Base-by-base conservation (phyloP, 306 rosid species). In the Corylus heterophylla region DNA sequence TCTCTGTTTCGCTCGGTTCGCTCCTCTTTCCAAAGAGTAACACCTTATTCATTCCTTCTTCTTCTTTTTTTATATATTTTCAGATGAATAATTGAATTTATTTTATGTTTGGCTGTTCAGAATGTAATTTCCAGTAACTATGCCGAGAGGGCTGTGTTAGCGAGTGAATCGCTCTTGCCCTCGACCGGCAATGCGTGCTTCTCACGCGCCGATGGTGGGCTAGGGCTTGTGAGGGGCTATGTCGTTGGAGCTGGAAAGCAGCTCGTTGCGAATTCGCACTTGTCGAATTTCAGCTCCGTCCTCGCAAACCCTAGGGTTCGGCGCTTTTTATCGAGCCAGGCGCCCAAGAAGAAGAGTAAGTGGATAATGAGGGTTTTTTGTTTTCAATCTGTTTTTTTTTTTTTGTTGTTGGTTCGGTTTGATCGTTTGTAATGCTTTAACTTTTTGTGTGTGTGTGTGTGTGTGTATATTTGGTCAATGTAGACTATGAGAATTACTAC, bases 401-500 rank as follows among this genome's bases (percentile, higher is more conserved):
- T 4, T 5, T 31, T 25, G 27, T 20, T 47, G 3, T 18, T 22
- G 25, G 25, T 22, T 22, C 25, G 25, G 64, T 12, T 13, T 25
- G 20, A 16, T 12, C 0, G 4, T 61, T 14, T 37, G 25, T 49
- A 51, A 42, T 25, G 45, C n/a, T 8, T 8, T 8, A 14, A 49
- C 5, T 54, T 3, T 51, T 39, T 35, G 25, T 22, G 25, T 51
- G 8, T 69, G 9, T 6, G 45, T 42, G 45, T 6, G 45, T 42
- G 45, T 39, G 6, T 39, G 0, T 37, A 54, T 64, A 75, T 42
- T 54, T 63, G 12, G 27, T 50, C 61, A 25, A 62, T 61, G 22
- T 73, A 86, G 87, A 83, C 48, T 80, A 78, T 22, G 69, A 83
- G 69, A 86, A 80, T 42, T 86, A 80, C 68, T 72, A 80, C 51